These are phyloP conservation scores for Tillandsia fasciculata DNA, from an alignment of 176 grass and related monocot genomes.

Conservation along the genomic window DNA sequence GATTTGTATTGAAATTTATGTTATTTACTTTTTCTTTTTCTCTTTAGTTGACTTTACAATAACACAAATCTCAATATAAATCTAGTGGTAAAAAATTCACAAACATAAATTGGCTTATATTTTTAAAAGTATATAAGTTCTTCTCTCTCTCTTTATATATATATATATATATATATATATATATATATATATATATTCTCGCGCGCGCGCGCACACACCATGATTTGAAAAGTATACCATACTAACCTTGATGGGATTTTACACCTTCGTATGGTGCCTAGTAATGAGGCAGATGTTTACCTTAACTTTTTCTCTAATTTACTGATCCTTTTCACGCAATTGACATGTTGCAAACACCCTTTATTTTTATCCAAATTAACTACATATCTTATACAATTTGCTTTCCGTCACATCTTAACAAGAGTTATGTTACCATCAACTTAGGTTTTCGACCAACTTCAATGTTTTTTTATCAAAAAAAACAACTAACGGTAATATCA, in stretches of 20 bases:
- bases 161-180: too few relatives aligned
- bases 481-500: too few relatives aligned
- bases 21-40: too few relatives aligned
- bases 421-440: background rate
- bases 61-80: too few relatives aligned
- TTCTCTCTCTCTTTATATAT: too few relatives aligned
- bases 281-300: background rate
- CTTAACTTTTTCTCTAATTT: background rate
- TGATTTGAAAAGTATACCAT: background rate
- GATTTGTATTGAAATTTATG: too few relatives aligned
- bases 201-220: background rate
- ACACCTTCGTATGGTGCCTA: background rate
- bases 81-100: too few relatives aligned
- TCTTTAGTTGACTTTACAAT: too few relatives aligned
- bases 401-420: background rate
- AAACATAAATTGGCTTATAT: too few relatives aligned
- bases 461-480: background rate
- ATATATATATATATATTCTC: too few relatives aligned
- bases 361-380: background rate
- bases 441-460: background rate
- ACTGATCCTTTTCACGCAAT: background rate
- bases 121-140: too few relatives aligned
- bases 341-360: conserved; percentile 2
- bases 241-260: conserved; percentile 6
- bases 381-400: background rate